Percentiles rank a stretch among this genome's conserved stretches.
These are phyloP conservation scores for Colletotrichum orbiculare DNA, from an alignment of 2,329 filamentous ascomycete species.

Conservation along the genomic window DNA sequence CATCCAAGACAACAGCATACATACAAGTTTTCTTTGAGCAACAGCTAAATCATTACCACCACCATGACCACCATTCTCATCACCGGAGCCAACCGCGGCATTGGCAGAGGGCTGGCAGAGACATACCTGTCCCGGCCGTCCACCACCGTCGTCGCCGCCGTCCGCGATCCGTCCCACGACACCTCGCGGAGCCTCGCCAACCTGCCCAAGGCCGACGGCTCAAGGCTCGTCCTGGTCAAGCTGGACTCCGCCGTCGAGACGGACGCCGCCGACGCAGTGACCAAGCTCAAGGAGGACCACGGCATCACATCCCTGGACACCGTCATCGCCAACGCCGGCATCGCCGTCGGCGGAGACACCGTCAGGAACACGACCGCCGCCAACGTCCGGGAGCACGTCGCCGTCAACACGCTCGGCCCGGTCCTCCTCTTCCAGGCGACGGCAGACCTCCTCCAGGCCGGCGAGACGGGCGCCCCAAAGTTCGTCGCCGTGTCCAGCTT, in stretches of 20 bases:
- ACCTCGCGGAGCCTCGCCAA: slow-evolving; percentile 44
- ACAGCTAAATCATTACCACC: background rate
- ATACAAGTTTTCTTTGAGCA: too few relatives aligned
- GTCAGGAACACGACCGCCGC: slow-evolving; percentile 47
- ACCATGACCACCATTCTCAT: slow-evolving; percentile 41
- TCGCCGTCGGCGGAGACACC: slow-evolving; percentile 45
- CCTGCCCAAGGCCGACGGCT: slow-evolving; percentile 50
- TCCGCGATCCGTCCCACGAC: slow-evolving; percentile 45
- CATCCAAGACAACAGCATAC: too few relatives aligned
- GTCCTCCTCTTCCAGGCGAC: too few relatives aligned
- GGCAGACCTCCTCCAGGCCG: too few relatives aligned
- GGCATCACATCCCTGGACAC: slow-evolving; percentile 58
- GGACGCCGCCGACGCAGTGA: slow-evolving; percentile 47
- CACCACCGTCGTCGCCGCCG: slow-evolving; percentile 59
- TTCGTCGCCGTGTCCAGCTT: slow-evolving; percentile 42
- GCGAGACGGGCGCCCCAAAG: too few relatives aligned
- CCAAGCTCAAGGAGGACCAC: slow-evolving; percentile 42
- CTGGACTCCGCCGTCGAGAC: slow-evolving; percentile 50
- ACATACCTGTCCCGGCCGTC: slow-evolving; percentile 61
- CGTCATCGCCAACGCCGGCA: slow-evolving; percentile 64
- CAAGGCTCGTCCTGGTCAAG: slow-evolving; percentile 53
- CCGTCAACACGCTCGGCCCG: slow-evolving; percentile 44
- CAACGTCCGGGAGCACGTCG: slow-evolving; percentile 50
- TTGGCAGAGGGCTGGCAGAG: slow-evolving; percentile 48
- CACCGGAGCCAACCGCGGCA: slow-evolving; percentile 51